These are phyloP conservation scores for Annulohypoxylon maeteangense DNA, from an alignment of 495 filamentous ascomycete species.

Conservation along the genomic window DNA sequence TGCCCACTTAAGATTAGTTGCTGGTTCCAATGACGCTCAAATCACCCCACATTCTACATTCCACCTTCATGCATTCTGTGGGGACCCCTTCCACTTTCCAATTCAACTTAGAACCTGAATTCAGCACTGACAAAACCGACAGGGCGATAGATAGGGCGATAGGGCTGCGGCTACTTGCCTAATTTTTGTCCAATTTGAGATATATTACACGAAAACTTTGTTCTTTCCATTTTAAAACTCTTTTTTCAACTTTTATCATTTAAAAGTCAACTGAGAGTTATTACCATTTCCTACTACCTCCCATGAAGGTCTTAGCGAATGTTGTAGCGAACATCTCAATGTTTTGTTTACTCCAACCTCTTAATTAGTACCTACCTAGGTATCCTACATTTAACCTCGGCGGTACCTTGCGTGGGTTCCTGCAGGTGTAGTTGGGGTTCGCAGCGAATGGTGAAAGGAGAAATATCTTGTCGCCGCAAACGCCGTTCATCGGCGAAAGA, in stretches of 20 bases:
- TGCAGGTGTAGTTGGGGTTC: conserved; percentile 21
- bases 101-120: background rate
- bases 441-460: conserved; percentile 11
- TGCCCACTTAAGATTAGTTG: conserved; percentile 6
- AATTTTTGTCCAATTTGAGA: background rate
- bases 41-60: conserved; percentile 6
- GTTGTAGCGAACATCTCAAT: background rate
- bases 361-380: no score
- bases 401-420: conserved; percentile 27
- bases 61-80: conserved; percentile 35
- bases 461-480: conserved; percentile 33
- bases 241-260: background rate
- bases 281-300: background rate
- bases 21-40: conserved; percentile 30
- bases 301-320: background rate
- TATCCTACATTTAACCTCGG: conserved; percentile 3
- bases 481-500: conserved; percentile 23
- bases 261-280: background rate
- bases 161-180: conserved; percentile 11
- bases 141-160: conserved; percentile 33
- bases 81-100: conserved; percentile 15
- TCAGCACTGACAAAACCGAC: no score
- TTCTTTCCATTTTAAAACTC: background rate
- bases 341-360: background rate
- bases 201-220: background rate